Evolutionary conservation across 805 yeast genomes (phyloP), one percentile per base, ranked within the genome.

Genomic region (Metschnikowia noctiluminum): DNA sequence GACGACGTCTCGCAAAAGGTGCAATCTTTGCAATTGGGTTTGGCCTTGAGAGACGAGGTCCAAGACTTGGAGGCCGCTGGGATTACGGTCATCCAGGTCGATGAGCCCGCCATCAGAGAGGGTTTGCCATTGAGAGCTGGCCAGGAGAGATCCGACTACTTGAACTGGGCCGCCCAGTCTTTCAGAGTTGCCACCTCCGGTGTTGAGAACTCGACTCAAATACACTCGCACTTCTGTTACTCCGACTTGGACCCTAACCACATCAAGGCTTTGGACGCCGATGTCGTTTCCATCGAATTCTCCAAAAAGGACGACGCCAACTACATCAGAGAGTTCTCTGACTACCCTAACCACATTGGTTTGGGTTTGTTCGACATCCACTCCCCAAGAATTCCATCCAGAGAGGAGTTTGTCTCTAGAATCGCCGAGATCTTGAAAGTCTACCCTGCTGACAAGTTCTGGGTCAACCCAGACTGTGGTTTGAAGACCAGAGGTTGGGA

Each of bases 381-480:
- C 86, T 94, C 99, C 52, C 99, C 99, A 80, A 90, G 99, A 84
- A 89, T 94, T 66, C 99, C 99, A 68, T 91, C 99, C 52, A 87
- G 86, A 79, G 90, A 87, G 73, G 99, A 94, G 80, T 92, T 94
- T 77, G 85, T 89, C 73, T 77, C 85, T 70, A 90, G 97, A 80
- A 89, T 94, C 69, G 84, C 83, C 69, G 94, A 89, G 73, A 91
- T 94, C 79, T 80, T 94, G 77, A 89, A 90, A 81, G 94, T 88
- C 54, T 92, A 92, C 82, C 97, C 97, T 73, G 95, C 94, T 70
- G 89, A 88, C 75, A 92, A 91, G 77, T 88, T 94, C 84, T 94
- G 99, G 99, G 96, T 94, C 71, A 94, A 94, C 95, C 99, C 99
- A 69, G 99, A 94, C 81, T 94, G 99, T 85, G 99, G 99, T 84